phyloP scores from a whole-genome alignment of 148 eudicot genomes.

The Chenopodium album region DNA sequence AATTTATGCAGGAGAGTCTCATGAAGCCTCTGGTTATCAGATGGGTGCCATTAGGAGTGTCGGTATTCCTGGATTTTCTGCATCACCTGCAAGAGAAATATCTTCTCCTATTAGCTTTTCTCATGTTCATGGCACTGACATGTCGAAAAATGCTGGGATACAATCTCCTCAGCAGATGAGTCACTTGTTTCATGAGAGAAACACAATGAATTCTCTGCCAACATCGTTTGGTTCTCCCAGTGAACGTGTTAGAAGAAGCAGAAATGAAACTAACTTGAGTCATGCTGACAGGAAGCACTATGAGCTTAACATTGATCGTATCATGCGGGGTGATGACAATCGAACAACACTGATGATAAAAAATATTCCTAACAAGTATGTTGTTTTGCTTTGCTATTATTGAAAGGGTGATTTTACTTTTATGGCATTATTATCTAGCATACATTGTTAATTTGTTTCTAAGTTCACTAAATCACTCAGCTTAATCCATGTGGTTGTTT shows the following conservation, averaged over 20 bases:
- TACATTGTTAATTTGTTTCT: slow-evolving; percentile 1
- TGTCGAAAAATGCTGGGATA: slow-evolving; percentile 35
- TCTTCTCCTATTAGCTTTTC: slow-evolving; percentile 40
- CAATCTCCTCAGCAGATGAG: slow-evolving; percentile 45
- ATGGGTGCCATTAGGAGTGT: slow-evolving; percentile 37
- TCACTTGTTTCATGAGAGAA: slow-evolving; percentile 42
- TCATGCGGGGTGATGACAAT: slow-evolving; percentile 56
- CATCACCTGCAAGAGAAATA: slow-evolving; percentile 43
- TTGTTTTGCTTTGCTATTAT: slow-evolving; percentile 1
- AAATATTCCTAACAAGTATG: slow-evolving; percentile 83
- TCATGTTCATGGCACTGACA: slow-evolving; percentile 37
- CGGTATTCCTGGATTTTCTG: slow-evolving; percentile 39
- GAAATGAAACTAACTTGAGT: slow-evolving; percentile 46
- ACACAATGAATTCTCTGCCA: slow-evolving; percentile 38
- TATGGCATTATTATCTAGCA: not conserved
- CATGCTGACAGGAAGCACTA: slow-evolving; percentile 64
- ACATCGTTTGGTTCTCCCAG: slow-evolving; percentile 51
- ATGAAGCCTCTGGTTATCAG: slow-evolving; percentile 40
- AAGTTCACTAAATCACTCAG: not conserved
- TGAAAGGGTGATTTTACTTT: not conserved
- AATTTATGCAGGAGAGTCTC: slow-evolving; percentile 36
- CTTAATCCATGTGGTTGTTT: not conserved
- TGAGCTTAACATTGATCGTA: slow-evolving; percentile 75
- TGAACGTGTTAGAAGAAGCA: slow-evolving; percentile 54
- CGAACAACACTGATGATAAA: slow-evolving; percentile 77